These are phyloP conservation scores for Talaromyces albobiverticillius DNA, from an alignment of 2,329 filamentous ascomycete species.

Conservation along the genomic window DNA sequence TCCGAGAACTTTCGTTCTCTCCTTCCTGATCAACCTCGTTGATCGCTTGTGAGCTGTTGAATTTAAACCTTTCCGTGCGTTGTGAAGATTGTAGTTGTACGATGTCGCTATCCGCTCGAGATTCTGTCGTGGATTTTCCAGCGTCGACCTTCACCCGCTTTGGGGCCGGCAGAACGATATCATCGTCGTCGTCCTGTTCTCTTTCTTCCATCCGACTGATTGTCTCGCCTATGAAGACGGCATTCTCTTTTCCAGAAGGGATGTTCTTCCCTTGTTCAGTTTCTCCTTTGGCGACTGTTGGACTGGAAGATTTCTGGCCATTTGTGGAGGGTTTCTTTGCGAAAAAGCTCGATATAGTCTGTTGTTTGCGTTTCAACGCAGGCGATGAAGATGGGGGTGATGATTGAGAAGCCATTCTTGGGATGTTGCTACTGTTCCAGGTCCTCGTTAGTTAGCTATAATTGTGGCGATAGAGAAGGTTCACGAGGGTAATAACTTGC, in stretches of 20 bases:
- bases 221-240: conserved; percentile 15
- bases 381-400: conserved; percentile 33
- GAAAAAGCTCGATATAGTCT: conserved; percentile 85
- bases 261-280: conserved; percentile 7
- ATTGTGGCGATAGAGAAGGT: background rate
- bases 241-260: conserved; percentile 13
- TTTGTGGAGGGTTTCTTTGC: conserved; percentile 51
- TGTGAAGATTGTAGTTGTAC: conserved; percentile 26
- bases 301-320: conserved; percentile 17
- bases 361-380: conserved; percentile 49
- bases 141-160: conserved; percentile 38
- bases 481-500: background rate
- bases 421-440: background rate
- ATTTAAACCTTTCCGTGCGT: conserved; percentile 59
- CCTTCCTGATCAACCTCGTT: conserved; percentile 29
- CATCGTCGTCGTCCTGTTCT: conserved; percentile 39
- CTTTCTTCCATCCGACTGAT: conserved; percentile 30
- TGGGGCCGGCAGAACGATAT: conserved; percentile 37
- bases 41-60: conserved; percentile 50
- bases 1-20: conserved; percentile 53
- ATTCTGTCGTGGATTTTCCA: conserved; percentile 5
- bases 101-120: conserved; percentile 5
- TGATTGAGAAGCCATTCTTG: conserved; percentile 31
- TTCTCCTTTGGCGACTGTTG: conserved; percentile 9
- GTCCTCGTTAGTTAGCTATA: background rate